These are phyloP conservation scores for Fomitopsis serialis DNA, from an alignment of 768 basidiomycete species.

Conservation along the genomic window DNA sequence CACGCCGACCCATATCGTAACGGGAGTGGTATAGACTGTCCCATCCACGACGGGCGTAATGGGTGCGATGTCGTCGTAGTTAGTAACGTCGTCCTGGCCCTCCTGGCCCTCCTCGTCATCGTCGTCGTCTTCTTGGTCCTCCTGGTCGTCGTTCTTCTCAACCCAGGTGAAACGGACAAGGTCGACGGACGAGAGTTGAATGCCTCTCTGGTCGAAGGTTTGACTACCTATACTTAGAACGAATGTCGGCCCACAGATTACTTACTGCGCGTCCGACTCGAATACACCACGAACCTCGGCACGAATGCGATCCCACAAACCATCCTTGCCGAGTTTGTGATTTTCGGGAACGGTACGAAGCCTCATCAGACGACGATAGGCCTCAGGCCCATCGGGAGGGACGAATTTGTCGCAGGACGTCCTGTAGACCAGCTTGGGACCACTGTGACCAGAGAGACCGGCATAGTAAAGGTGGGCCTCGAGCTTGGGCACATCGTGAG, in stretches of 20 bases:
- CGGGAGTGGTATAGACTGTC: constrained; percentile 8
- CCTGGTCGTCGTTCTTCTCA: constrained; percentile 5
- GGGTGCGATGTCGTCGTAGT: not conserved
- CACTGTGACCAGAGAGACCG: constrained; percentile 11
- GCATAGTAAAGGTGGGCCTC: constrained; percentile 17
- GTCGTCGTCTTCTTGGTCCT: constrained; percentile 7
- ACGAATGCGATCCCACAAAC: constrained; percentile 12
- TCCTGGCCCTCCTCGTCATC: no score
- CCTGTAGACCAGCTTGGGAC: constrained; percentile 19
- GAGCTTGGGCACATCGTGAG: constrained; percentile 17
- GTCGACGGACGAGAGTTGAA: constrained; percentile 10
- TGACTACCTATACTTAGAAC: constrained; percentile 11
- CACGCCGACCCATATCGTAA: constrained; percentile 23
- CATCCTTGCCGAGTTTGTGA: constrained; percentile 14
- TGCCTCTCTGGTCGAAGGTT: constrained; percentile 8
- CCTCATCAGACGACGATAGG: constrained; percentile 12
- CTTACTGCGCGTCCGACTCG: no score
- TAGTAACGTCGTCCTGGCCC: no score
- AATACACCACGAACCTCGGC: no score
- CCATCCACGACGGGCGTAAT: constrained; percentile 19
- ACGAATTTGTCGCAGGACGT: constrained; percentile 14
- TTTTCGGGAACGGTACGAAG: constrained; percentile 16
- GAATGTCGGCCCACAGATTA: constrained; percentile 12
- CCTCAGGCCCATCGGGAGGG: constrained; percentile 13
- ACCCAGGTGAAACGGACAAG: constrained; percentile 14